Base-by-base conservation (phyloP, 352 stramenopile species). In the Blastocystis sp. region DNA sequence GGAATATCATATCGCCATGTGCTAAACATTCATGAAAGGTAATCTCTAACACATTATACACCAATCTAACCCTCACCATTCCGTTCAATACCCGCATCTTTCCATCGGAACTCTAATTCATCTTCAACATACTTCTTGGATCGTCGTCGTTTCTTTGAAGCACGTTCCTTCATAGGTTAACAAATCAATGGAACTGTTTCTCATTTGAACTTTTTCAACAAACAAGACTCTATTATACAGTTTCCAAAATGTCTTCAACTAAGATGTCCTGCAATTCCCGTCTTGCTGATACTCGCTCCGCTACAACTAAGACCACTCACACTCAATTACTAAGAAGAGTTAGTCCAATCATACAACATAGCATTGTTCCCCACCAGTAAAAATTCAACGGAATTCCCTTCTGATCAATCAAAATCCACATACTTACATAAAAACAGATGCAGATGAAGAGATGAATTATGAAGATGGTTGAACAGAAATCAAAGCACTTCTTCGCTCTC, bases 401-500 rank as follows among this genome's bases (percentile, higher is more conserved):
- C 12, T 19, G 21, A 21, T 83, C 21, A 83, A 52, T 21, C 12
- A 7, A 16, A 27, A 51, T 21, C n/a, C 5, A 21, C 6, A 42
- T 21, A 46, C 27, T 2, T 83, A 83, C 71, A 43, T 83, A 65
- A n/a, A 67, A 61, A 21, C 21, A 65, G 32, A 65, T 65, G 71
- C 71, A 83, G 2, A 66, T 27, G 29, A 57, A 32, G 1, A 83
- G 39, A 39, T 83, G 71, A 27, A 66, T 65, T 16, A 83, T 51
- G 71, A 83, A 83, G 39, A 83, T 49, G 1, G 71, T 83, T 21
- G 51, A 83, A 43, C 71, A 83, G 21, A 66, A 83, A 27, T 83
- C 71, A 14, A 83, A 42, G 54, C 71, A 83, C 71, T 83, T 83
- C 29, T 83, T 83, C 3, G 71, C 71, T 83, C 71, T 27, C 16